A percentile compares a stretch with the other conserved stretches of the same genome.
Evolutionary conservation across 1,284 basidiomycete genomes (phyloP).

Genomic region (Laetiporus sulphureus): DNA sequence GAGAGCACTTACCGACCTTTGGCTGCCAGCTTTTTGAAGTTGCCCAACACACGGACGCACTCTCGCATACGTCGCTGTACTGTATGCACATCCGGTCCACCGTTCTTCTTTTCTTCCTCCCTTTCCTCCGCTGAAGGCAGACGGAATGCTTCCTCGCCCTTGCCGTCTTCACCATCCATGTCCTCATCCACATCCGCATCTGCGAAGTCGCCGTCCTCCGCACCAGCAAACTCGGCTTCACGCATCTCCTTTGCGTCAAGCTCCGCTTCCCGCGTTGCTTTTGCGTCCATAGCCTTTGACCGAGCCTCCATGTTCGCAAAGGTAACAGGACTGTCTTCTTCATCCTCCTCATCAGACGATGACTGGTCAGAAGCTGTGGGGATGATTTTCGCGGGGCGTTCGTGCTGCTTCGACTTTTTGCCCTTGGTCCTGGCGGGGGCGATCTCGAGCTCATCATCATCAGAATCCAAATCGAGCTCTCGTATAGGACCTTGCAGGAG

Average conservation of each 20-base stretch:
- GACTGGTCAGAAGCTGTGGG: conserved; percentile 42
- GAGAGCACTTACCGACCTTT: conserved; percentile 56
- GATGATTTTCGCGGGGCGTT: conserved; percentile 43
- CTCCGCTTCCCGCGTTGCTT: conserved; percentile 59
- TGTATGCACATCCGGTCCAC: conserved; percentile 73
- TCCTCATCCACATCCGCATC: conserved; percentile 57
- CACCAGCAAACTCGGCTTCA: conserved; percentile 41
- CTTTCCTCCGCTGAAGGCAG: conserved; percentile 80
- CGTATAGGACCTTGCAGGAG: conserved; percentile 44
- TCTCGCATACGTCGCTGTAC: conserved; percentile 89
- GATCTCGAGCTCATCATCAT: conserved; percentile 37
- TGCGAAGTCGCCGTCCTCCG: conserved; percentile 41
- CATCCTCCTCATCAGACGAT: conserved; percentile 43
- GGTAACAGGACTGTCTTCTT: conserved; percentile 57
- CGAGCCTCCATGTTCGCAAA: conserved; percentile 73
- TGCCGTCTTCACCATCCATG: conserved; percentile 53
- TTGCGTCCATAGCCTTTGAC: conserved; percentile 64
- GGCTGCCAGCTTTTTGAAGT: conserved; percentile 65
- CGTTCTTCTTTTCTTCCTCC: conserved; percentile 69
- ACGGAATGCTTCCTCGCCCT: conserved; percentile 54
- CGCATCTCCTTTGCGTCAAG: conserved; percentile 63
- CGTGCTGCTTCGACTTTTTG: conserved; percentile 48
- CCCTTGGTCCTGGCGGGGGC: conserved; percentile 29
- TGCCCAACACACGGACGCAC: conserved; percentile 75
- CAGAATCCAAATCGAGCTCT: conserved; percentile 65